These are phyloP conservation scores for Cantharellus anzutake DNA, from an alignment of 768 basidiomycete species.

Conservation along the genomic window DNA sequence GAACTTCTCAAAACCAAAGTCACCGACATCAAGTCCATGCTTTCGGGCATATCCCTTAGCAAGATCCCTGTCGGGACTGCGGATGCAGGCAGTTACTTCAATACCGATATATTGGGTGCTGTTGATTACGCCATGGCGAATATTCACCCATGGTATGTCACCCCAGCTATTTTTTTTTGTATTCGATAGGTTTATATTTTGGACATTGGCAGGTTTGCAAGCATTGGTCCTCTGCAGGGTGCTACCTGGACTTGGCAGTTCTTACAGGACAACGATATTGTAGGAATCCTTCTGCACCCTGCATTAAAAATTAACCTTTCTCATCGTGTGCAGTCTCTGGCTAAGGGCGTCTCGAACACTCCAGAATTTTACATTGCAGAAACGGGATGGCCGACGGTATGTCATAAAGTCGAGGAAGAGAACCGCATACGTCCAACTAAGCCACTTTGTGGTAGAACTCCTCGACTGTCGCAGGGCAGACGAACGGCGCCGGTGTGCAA, in stretches of 20 bases:
- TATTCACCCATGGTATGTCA: slow-evolving; percentile 46
- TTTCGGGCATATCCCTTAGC: slow-evolving; percentile 30
- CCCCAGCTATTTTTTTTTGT: slow-evolving; percentile 10
- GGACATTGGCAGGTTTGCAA: slow-evolving; percentile 53
- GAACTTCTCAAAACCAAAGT: slow-evolving; percentile 46
- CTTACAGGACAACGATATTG: slow-evolving; percentile 50
- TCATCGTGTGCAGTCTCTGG: slow-evolving; percentile 16
- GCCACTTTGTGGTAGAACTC: slow-evolving; percentile 26
- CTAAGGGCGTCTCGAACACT: slow-evolving; percentile 39
- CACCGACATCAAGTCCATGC: slow-evolving; percentile 23
- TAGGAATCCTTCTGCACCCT: not conserved
- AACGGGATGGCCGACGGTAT: slow-evolving; percentile 71
- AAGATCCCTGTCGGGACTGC: slow-evolving; percentile 61
- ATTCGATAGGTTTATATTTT: slow-evolving; percentile 10
- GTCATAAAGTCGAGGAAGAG: slow-evolving; percentile 7
- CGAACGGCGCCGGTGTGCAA: slow-evolving; percentile 32
- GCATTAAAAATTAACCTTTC: not conserved
- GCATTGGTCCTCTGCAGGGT: slow-evolving; percentile 40
- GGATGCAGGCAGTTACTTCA: slow-evolving; percentile 79
- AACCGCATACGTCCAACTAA: too few relatives aligned
- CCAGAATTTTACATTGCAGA: slow-evolving; percentile 86
- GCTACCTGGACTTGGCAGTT: slow-evolving; percentile 71
- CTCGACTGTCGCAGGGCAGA: slow-evolving; percentile 34
- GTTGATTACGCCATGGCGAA: slow-evolving; percentile 76
- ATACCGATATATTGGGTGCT: slow-evolving; percentile 37